Percentiles rank a stretch among this genome's conserved stretches.
Evolutionary conservation across 1,139 yeast species (phyloP).

Genomic region (Kluyveromyces marxianus): DNA sequence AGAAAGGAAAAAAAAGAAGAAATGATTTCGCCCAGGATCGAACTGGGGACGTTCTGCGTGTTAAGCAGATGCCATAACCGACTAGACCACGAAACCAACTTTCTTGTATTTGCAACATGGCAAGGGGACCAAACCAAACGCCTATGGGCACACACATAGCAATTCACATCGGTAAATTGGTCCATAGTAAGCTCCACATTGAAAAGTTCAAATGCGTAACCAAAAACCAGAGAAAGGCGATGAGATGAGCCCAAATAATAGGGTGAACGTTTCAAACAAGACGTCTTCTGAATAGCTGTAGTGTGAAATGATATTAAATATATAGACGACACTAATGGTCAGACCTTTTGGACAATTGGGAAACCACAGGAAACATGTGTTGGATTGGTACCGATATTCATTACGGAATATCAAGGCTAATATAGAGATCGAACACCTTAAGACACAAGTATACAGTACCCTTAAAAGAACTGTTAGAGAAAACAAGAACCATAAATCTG

Average conservation of each 20-base stretch:
- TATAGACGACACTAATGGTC: constrained; percentile 19
- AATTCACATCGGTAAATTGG: no score
- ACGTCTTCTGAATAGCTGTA: no score
- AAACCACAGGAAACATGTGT: constrained; percentile 17
- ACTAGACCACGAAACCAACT: constrained; percentile 84
- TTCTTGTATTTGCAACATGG: constrained; percentile 4
- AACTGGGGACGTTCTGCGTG: constrained; percentile 99
- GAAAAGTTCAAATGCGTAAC: no score
- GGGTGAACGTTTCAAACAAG: not conserved
- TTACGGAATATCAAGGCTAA: constrained; percentile 14
- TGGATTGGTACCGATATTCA: constrained; percentile 21
- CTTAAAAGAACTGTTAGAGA: constrained; percentile 10
- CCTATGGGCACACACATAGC: no score
- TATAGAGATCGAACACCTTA: constrained; percentile 15
- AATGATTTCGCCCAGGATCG: constrained; percentile 99
- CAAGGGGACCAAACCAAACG: no score
- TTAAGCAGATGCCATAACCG: constrained; percentile 99
- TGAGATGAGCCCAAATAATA: not conserved
- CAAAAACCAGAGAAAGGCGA: not conserved
- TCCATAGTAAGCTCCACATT: no score
- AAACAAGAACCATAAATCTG: constrained; percentile 20
- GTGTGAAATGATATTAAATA: no score
- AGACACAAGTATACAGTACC: constrained; percentile 9
- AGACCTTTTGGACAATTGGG: constrained; percentile 30
- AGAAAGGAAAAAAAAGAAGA: constrained; percentile 5